A percentile compares a stretch with the other conserved stretches of the same genome.
Conservation (phyloP, 2,329 filamentous ascomycete species). For the Fusarium fracticaudum region DNA sequence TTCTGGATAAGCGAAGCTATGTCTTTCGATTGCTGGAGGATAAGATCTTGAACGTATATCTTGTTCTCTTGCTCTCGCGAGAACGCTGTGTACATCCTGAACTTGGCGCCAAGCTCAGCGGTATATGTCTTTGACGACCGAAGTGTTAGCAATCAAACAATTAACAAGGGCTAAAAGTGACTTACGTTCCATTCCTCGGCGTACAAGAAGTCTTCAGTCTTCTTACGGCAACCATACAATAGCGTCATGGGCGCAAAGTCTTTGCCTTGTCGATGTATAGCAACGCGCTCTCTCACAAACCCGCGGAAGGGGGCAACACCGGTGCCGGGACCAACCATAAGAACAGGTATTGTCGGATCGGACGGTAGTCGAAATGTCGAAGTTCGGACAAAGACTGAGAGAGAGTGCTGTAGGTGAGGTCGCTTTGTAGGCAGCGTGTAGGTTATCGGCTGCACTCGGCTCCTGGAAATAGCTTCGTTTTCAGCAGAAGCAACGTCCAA, state of each 20-base stretch:
- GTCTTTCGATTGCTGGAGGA: accelerated
- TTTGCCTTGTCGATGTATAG: background rate
- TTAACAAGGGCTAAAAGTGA: accelerated
- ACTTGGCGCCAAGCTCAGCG: background rate
- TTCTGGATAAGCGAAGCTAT: background rate
- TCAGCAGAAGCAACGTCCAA: background rate
- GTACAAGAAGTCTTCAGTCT: background rate
- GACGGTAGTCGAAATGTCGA: background rate
- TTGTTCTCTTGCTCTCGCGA: background rate
- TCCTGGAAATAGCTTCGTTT: background rate
- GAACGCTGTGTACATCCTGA: background rate
- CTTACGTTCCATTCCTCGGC: accelerated
- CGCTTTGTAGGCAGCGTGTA: background rate
- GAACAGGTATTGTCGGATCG: background rate
- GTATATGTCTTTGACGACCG: accelerated
- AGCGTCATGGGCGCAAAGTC: background rate
- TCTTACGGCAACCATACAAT: accelerated
- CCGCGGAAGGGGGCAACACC: background rate
- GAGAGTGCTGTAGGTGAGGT: background rate
- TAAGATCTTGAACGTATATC: background rate
- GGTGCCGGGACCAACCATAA: background rate
- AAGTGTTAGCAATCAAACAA: accelerated
- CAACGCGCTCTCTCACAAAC: background rate
- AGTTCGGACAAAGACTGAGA: accelerated
- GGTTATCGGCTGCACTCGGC: background rate